These are phyloP conservation scores for Fraxinus ornus DNA, from an alignment of 305 asterid species.

Conservation along the genomic window DNA sequence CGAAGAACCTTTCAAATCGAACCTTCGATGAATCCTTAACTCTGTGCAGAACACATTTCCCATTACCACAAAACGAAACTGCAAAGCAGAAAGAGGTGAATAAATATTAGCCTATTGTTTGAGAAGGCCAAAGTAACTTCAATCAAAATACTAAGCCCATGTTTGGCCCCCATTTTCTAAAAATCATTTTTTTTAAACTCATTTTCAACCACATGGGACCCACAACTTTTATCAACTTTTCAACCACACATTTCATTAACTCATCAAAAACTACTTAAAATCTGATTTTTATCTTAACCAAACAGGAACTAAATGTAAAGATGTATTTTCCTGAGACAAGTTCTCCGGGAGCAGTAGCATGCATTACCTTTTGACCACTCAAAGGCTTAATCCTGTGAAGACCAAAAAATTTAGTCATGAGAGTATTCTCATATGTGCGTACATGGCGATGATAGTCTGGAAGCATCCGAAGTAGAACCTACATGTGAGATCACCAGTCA, in stretches of 20 bases:
- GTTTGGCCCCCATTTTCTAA: neutral
- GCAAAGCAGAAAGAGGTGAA: slow-evolving; percentile 31
- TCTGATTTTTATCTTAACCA: neutral
- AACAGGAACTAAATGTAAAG: neutral
- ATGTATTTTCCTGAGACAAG: neutral
- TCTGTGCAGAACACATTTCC: slow-evolving; percentile 98
- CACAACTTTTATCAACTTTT: neutral
- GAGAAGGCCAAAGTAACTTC: slow-evolving; percentile 7
- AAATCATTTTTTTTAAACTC: neutral
- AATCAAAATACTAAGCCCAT: slow-evolving; percentile 5
- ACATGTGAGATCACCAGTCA: slow-evolving; percentile 28
- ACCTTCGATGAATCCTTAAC: slow-evolving; percentile 87
- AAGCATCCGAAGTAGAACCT: slow-evolving; percentile 97
- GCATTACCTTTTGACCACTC: slow-evolving; percentile 90
- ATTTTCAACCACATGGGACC: neutral
- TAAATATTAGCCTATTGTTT: slow-evolving; percentile 17
- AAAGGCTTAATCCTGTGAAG: slow-evolving; percentile 96
- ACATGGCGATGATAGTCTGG: slow-evolving; percentile 89
- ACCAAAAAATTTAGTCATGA: slow-evolving; percentile 92
- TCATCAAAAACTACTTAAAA: neutral
- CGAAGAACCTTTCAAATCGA: slow-evolving; percentile 94
- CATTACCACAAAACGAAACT: slow-evolving; percentile 97
- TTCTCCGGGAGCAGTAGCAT: slow-evolving; percentile 11
- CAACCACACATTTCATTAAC: neutral
- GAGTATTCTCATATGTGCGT: slow-evolving; percentile 76